Evolutionary conservation across 2,329 filamentous ascomycete species (phyloP).

Genomic region (Neurospora crassa): DNA sequence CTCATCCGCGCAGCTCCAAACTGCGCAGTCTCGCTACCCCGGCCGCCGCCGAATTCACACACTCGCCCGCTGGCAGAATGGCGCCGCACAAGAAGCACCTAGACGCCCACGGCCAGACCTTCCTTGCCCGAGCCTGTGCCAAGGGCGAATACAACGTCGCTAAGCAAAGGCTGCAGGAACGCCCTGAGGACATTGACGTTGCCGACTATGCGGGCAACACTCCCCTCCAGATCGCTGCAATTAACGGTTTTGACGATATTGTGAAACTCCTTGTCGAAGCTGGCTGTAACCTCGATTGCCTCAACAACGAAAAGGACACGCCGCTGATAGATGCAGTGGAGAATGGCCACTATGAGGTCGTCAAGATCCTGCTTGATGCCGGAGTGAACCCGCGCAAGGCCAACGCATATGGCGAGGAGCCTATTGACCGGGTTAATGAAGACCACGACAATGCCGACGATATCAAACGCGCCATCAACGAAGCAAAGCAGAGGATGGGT

Average conservation of each 20-base stretch:
- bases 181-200: constrained; percentile 80
- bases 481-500: constrained; percentile 45
- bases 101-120: constrained; percentile 86
- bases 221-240: constrained; percentile 82
- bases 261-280: constrained; percentile 79
- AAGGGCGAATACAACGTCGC: constrained; percentile 73
- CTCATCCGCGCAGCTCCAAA: constrained; percentile 49
- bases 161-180: constrained; percentile 63
- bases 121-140: constrained; percentile 81
- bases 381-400: constrained; percentile 87
- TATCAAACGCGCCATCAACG: constrained; percentile 60
- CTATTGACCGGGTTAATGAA: constrained; percentile 70
- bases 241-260: constrained; percentile 79
- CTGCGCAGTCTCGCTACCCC: constrained; percentile 46
- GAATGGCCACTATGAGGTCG: constrained; percentile 83
- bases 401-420: constrained; percentile 88
- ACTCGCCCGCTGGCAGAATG: constrained; percentile 56
- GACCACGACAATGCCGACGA: constrained; percentile 71
- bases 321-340: constrained; percentile 94
- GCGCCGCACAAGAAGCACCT: constrained; percentile 73
- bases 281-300: constrained; percentile 73
- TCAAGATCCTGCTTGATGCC: constrained; percentile 71
- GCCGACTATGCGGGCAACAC: constrained; percentile 95
- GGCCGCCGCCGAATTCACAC: constrained; percentile 46
- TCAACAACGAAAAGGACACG: constrained; percentile 78